phyloP scores from a whole-genome alignment of 108 stramenopile species.

The Discostella stelligeroides region DNA sequence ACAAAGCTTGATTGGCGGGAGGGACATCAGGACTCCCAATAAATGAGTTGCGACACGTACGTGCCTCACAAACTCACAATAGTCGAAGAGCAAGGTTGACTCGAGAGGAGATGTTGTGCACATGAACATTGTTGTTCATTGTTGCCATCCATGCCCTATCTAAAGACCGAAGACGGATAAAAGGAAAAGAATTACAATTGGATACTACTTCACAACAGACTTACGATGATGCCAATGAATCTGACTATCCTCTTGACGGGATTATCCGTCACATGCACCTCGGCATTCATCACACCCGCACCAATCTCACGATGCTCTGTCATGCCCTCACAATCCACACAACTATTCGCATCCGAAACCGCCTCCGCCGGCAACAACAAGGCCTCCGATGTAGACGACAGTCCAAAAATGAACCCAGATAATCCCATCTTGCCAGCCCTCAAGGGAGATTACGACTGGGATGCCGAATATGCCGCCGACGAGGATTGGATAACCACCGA shows the following conservation, averaged over 20 bases:
- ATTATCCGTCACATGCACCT: slow-evolving; percentile 12
- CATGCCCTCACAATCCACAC: neutral
- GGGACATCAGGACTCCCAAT: too few species aligned
- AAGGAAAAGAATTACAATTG: neutral
- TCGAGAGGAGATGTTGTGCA: too few species aligned
- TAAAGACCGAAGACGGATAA: neutral
- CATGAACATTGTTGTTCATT: too few species aligned
- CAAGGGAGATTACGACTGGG: slow-evolving; percentile 90
- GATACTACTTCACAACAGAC: neutral
- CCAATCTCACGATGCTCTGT: slow-evolving; percentile 6
- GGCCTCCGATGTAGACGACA: slow-evolving; percentile 35
- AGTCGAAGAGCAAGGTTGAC: too few species aligned
- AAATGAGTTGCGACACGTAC: too few species aligned
- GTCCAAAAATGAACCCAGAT: slow-evolving; percentile 71
- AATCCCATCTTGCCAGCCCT: slow-evolving; percentile 76
- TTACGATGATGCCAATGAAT: slow-evolving; percentile 12
- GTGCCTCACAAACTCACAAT: too few species aligned
- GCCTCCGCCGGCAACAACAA: too few species aligned
- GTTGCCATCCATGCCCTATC: too few species aligned
- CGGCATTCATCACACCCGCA: slow-evolving; percentile 22
- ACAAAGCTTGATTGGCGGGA: too few species aligned
- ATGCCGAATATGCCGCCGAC: slow-evolving; percentile 79
- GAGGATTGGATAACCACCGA: slow-evolving; percentile 86
- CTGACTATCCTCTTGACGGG: slow-evolving; percentile 25
- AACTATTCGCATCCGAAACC: neutral